Base-by-base conservation (phyloP, 1,139 yeast species). In the Hanseniaspora sp. region DNA sequence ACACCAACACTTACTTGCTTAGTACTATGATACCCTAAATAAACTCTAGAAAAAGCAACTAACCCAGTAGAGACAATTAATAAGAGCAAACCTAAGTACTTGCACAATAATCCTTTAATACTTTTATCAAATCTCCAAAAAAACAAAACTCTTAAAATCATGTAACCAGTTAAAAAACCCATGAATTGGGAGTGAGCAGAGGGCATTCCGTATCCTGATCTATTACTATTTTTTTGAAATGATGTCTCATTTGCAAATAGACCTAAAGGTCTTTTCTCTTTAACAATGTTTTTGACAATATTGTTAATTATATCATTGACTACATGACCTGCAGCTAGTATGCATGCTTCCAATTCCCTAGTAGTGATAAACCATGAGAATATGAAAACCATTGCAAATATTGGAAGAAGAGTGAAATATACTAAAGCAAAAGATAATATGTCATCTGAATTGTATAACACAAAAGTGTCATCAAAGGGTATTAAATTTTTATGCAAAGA, bases 131-230 rank as follows among this genome's bases (percentile, higher is more conserved):
- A 43, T 58, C 55, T 64, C 77, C 69, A 77, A 57, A 73, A 74
- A 39, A 72, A 66, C 58, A 70, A 60, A 57, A 77, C 60, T 64
- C 77, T 73, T 59, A 86, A 73, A 8, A 75, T 65, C 56, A 80
- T 72, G 67, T 86, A 88, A 4, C 81, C 75, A 15, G 83, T 78
- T 62, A 84, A 82, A 67, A 82, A 92, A 1, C 95, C 94, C 88
- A 88, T 85, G 68, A 90, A 92, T 69, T 92, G 98, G 0, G 96
- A 81, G 67, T 92, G 98, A 1, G 97, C 96, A 55, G 92, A 82
- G 0, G 98, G 98, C 97, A 92, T 90, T 0, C 98, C 98, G 66
- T 83, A 87, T 1, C 86, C 84, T 54, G 81, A 67, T 61, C 76
- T 59, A 28, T 72, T 46, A 63, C 74, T 69, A 68, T 59, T 75